phyloP scores from a whole-genome alignment of 495 filamentous ascomycete genomes.

The Amorphotheca resinae region DNA sequence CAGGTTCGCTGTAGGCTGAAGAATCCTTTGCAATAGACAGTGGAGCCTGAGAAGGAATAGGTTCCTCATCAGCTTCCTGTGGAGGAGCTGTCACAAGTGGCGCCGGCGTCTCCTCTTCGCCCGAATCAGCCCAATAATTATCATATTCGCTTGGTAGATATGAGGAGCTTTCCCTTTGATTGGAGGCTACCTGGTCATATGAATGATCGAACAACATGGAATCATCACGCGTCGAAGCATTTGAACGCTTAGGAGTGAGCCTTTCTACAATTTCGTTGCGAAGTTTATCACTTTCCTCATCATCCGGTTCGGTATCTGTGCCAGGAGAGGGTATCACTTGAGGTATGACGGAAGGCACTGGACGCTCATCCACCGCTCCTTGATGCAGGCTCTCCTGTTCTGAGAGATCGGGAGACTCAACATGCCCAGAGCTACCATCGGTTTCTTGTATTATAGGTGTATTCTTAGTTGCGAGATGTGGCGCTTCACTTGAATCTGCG shows the following conservation, averaged over 20 bases:
- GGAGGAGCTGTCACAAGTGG: background rate
- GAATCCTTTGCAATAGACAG: background rate
- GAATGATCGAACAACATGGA: background rate
- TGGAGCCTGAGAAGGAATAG: background rate
- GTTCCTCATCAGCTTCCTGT: background rate
- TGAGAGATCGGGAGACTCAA: slow-evolving; percentile 35
- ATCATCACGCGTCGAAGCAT: slow-evolving; percentile 2
- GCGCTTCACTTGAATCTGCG: slow-evolving; percentile 15
- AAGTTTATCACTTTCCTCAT: slow-evolving; percentile 59
- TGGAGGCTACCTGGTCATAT: slow-evolving; percentile 1
- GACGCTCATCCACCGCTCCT: background rate
- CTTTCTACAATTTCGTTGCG: slow-evolving; percentile 71
- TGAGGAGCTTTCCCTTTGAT: slow-evolving; percentile 27
- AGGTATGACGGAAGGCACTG: slow-evolving; percentile 26
- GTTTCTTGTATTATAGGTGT: slow-evolving; percentile 20
- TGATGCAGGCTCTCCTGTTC: slow-evolving; percentile 23
- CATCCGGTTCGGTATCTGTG: slow-evolving; percentile 39
- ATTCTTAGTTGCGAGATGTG: slow-evolving; percentile 29
- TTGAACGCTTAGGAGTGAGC: slow-evolving; percentile 37
- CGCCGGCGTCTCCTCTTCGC: slow-evolving; percentile 18
- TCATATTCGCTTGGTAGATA: slow-evolving; percentile 48
- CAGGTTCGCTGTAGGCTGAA: background rate
- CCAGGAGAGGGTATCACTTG: slow-evolving; percentile 42
- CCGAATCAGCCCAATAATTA: slow-evolving; percentile 39
- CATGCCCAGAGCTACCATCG: slow-evolving; percentile 13